These are phyloP conservation scores for Skeletonema menzelii DNA, from an alignment of 108 stramenopile species.

Conservation along the genomic window DNA sequence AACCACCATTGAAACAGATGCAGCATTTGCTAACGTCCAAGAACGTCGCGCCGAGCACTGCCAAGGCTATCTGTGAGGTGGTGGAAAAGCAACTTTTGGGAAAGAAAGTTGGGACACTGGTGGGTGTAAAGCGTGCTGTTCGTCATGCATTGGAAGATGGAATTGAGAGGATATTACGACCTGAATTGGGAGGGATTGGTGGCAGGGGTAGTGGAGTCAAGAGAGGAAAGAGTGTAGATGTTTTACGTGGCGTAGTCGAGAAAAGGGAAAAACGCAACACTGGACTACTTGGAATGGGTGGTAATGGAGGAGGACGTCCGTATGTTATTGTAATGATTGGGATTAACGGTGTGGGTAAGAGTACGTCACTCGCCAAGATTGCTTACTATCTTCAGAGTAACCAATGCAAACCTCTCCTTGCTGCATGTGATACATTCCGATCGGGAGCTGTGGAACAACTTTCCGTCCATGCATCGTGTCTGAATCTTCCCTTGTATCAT, in stretches of 20 bases:
- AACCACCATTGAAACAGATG: conserved; percentile 80
- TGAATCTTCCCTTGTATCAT: conserved; percentile 90
- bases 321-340: conserved; percentile 95
- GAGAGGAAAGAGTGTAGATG: conserved; percentile 46
- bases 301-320: conserved; percentile 44
- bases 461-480: conserved; percentile 86
- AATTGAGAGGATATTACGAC: conserved; percentile 61
- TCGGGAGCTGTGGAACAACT: conserved; percentile 98
- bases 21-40: conserved; percentile 79
- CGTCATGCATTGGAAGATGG: conserved; percentile 79
- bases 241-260: conserved; percentile 61
- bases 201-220: conserved; percentile 4
- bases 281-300: conserved; percentile 41
- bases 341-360: conserved; percentile 95
- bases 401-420: conserved; percentile 81
- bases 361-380: conserved; percentile 91
- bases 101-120: conserved; percentile 67
- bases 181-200: conserved; percentile 32
- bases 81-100: conserved; percentile 63
- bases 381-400: conserved; percentile 82
- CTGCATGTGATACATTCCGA: conserved; percentile 98
- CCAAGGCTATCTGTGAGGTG: conserved; percentile 64
- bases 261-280: conserved; percentile 44
- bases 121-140: conserved; percentile 81
- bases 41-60: conserved; percentile 92